Base-by-base conservation (phyloP, 2,329 filamentous ascomycete genomes). In the Keithomyces neogunnii region DNA sequence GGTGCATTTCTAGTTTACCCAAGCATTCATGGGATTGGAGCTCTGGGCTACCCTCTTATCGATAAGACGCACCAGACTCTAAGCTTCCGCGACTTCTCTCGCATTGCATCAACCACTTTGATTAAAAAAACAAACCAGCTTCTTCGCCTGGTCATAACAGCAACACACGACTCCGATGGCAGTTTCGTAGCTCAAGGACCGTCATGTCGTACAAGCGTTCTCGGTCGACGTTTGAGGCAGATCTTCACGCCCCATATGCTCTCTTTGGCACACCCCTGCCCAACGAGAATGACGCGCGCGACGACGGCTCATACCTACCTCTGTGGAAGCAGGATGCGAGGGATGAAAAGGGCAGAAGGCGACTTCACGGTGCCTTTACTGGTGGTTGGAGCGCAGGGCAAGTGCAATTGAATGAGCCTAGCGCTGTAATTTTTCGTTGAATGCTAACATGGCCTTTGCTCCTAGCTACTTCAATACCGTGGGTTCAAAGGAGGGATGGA, bases 321-420 rank as follows among this genome's bases (percentile, higher is more conserved):
- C 71, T 96, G n/a, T 97, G 93, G 90, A 96, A 97, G 73, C 93
- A 99, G 74, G 92, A 96, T 65, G 91, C 95, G 66, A 88, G 86
- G 53, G 93, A 99, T 69, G 93, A 96, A 64, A 84, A 84, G 58
- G 93, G 93, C 13, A 78, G 91, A 60, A 92, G 95, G 69, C 82
- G 93, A 50, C 77, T 99, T 3, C 93, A 99, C 69, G 93, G 93
- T 56, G 93, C 93, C 56, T 99, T 99, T 64, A 96, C 90, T 1
- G 93, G 93, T 60, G 93, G 93, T 32, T 99, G 88, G 73, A 96
- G 90, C 73, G 93, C 93, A 73, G 93, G 93, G 85, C 92, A 80
- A 74, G 83, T 68, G 11, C 45, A 19, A 46, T 40, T 43, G 11
- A 19, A 3, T 32, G 47, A 19, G 31, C 13, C 26, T 44, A 13